Base-by-base conservation (phyloP, 305 asterid genomes). In the Fraxinus latifolia region DNA sequence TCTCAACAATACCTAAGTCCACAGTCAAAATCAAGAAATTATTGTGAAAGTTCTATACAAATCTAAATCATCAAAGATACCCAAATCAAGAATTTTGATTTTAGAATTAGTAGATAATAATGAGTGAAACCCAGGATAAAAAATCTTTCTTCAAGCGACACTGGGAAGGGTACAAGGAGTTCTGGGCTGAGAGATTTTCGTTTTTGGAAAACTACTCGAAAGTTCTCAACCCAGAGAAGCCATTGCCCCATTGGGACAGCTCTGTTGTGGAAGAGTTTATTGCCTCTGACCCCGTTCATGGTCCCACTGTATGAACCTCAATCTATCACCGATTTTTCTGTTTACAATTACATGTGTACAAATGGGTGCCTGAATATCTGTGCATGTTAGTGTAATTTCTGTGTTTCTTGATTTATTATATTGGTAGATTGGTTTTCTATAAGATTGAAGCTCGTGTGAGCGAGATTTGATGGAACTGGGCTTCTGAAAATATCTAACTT, bases 201-300 rank as follows among this genome's bases (percentile, higher is more conserved):
- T 81, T 87, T 73, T 53, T 91, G 77, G 90, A 90, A 1, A 93
- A 89, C 80, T 95, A 93, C 77, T 78, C 93, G 12, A 91, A 89
- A 88, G 90, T 93, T 71, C 82, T 92, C 55, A 72, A 93, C 77
- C 92, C 96, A 9, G 96, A 87, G 17, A 85, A 87, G 82, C 97
- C 97, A 36, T 88, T 94, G 77, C 94, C 95, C 68, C 90, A 90
- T 27, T 93, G 99, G 99, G 89, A 92, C n/a, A 84, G 89, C 76
- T 86, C 97, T n/a, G 97, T 85, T 55, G 96, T 96, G 7, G 93
- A 90, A 31, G 90, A 90, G 70, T 95, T 95, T 91, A 85, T 94
- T 68, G 88, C 93, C 77, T 88, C 95, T n/a, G 99, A 94, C 78
- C 92, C 96, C 76, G 71, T 92, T 79, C 85, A 94, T 58, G 99